Conservation (phyloP, 208 protist genomes). For the Phytomonas sp. region DNA sequence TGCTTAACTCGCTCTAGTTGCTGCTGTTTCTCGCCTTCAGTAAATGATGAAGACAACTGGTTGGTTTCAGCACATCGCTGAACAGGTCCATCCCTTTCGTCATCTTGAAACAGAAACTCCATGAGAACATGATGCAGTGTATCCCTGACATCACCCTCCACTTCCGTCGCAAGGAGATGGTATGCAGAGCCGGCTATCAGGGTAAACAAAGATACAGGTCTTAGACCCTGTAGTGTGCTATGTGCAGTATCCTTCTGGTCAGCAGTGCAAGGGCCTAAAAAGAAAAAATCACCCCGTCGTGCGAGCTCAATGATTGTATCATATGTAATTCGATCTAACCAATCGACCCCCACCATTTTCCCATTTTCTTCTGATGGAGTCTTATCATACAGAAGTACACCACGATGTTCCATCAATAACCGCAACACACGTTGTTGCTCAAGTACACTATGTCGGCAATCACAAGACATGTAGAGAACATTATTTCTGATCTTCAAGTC, state of each 20-base stretch:
- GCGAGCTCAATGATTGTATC: not conserved
- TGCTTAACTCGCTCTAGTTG: not conserved
- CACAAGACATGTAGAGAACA: not conserved
- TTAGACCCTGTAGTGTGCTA: not conserved
- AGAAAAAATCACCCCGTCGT: slow-evolving; percentile 8
- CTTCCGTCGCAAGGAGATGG: slow-evolving; percentile 39
- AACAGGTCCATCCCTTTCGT: not conserved
- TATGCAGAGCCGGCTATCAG: slow-evolving; percentile 15
- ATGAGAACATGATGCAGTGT: slow-evolving; percentile 24
- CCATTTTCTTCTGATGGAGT: not conserved
- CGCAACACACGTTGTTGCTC: not conserved
- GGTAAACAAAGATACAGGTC: not conserved
- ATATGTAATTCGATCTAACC: not conserved
- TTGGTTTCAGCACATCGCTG: no score
- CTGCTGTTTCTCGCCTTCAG: not conserved
- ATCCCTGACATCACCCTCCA: slow-evolving; percentile 26
- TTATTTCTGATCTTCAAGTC: not conserved
- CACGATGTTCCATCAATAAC: not conserved
- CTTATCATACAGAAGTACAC: not conserved
- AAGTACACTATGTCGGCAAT: not conserved
- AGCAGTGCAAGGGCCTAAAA: not conserved
- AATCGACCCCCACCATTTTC: not conserved
- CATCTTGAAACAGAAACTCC: slow-evolving; percentile 13
- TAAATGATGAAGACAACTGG: not conserved
- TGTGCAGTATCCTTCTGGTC: not conserved